These are phyloP conservation scores for Penicillium sp. DNA, from an alignment of 2,329 filamentous ascomycete genomes.

Conservation along the genomic window DNA sequence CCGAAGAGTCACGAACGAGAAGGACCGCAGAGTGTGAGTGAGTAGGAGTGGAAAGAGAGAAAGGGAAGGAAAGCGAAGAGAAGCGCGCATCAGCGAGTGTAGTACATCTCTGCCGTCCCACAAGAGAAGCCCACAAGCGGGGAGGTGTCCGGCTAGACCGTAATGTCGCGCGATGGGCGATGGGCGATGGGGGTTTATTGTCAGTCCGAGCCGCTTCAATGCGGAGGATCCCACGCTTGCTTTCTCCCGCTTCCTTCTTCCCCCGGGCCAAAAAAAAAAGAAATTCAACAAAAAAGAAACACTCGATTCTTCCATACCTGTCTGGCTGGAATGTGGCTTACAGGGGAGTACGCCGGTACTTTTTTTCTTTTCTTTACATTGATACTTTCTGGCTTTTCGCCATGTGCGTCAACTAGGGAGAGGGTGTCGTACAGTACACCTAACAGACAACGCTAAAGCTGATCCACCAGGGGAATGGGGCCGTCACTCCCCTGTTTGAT, in stretches of 20 bases:
- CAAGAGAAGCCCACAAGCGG: slow-evolving; percentile 19
- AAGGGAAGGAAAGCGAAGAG: slow-evolving; percentile 2
- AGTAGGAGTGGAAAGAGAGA: background rate
- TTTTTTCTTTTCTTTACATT: too few species aligned
- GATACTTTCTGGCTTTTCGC: background rate
- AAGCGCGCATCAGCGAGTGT: slow-evolving; percentile 2
- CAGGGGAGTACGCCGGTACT: too few species aligned
- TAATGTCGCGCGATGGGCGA: slow-evolving; percentile 6
- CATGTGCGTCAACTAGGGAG: background rate
- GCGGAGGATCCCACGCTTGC: background rate
- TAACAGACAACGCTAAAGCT: slow-evolving; percentile 9
- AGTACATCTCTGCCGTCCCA: slow-evolving; percentile 28
- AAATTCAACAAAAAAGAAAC: too few species aligned
- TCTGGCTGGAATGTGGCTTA: too few species aligned
- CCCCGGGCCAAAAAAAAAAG: too few species aligned
- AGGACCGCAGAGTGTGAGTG: background rate
- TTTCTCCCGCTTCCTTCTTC: background rate
- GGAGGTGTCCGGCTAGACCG: slow-evolving; percentile 10
- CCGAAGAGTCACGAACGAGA: background rate
- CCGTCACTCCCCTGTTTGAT: slow-evolving; percentile 9
- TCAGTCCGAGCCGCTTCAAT: slow-evolving; percentile 1
- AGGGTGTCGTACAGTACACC: background rate
- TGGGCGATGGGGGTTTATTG: slow-evolving; percentile 3
- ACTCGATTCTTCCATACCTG: too few species aligned
- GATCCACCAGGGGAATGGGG: slow-evolving; percentile 21